phyloP scores from a whole-genome alignment of 169 alveolate genomes.

The Babesia ovata region DNA sequence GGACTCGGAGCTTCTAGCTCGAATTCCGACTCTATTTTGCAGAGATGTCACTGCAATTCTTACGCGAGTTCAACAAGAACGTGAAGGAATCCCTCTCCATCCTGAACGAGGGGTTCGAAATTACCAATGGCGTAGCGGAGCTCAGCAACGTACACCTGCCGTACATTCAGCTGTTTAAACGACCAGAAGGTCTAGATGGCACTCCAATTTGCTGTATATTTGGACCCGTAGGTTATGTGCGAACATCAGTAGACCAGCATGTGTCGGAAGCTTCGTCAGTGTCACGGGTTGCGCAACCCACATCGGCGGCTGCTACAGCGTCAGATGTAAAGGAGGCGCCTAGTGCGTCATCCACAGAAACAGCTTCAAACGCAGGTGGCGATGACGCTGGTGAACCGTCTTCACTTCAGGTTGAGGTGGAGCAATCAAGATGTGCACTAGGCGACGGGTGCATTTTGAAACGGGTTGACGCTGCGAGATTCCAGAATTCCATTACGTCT shows the following conservation, averaged over 20 bases:
- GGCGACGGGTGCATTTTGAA: constrained; percentile 38
- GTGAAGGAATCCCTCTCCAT: constrained; percentile 65
- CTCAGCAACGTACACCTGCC: constrained; percentile 48
- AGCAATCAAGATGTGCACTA: constrained; percentile 20
- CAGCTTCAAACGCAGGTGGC: neutral
- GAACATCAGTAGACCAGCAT: neutral
- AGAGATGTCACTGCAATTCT: constrained; percentile 55
- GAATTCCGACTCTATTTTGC: neutral
- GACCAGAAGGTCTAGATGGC: neutral
- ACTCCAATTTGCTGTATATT: constrained; percentile 39
- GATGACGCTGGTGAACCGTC: neutral
- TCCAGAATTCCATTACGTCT: constrained; percentile 1
- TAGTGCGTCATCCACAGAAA: neutral
- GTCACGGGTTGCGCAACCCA: neutral
- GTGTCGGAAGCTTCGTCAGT: neutral
- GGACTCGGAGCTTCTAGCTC: neutral
- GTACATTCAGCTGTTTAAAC: constrained; percentile 28
- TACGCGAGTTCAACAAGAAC: constrained; percentile 52
- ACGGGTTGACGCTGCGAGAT: neutral
- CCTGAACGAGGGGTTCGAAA: constrained; percentile 66
- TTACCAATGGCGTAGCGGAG: constrained; percentile 54
- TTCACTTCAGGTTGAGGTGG: neutral
- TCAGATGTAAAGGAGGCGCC: neutral
- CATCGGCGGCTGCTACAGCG: neutral
- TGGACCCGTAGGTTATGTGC: neutral